phyloP scores from a whole-genome alignment of 1,139 yeast genomes.

The Wickerhamomyces sp. region DNA sequence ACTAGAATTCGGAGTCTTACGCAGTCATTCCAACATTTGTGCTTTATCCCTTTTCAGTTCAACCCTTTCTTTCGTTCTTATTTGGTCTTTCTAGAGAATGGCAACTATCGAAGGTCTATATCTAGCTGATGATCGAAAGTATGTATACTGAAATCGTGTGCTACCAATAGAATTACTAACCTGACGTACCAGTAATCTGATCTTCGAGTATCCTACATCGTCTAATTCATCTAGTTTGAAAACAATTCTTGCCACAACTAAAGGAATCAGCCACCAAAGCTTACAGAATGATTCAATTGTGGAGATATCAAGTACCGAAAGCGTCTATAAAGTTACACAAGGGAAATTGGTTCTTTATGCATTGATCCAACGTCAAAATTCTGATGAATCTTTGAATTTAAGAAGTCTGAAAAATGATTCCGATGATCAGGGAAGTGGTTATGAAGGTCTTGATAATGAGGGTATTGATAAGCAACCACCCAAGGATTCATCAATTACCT shows the following conservation, averaged over 20 bases:
- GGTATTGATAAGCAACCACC: conserved; percentile 3
- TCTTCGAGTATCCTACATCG: conserved; percentile 53
- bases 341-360: conserved; percentile 16
- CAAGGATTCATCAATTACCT: conserved; percentile 3
- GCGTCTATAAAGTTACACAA: conserved; percentile 13
- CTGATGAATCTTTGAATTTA: conserved; percentile 20
- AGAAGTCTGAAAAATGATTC: conserved; percentile 21
- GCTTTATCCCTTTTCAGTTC: too few relatives aligned
- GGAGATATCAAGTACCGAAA: conserved; percentile 17
- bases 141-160: conserved; percentile 15
- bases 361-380: conserved; percentile 16
- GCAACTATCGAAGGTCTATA: conserved; percentile 57
- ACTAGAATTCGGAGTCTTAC: too few relatives aligned
- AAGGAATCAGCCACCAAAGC: conserved; percentile 27
- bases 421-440: conserved; percentile 27
- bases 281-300: conserved; percentile 20
- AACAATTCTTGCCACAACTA: conserved; percentile 33
- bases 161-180: conserved; percentile 5
- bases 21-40: too few relatives aligned
- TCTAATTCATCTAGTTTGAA: conserved; percentile 48
- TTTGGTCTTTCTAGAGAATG: conserved; percentile 24
- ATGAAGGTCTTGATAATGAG: conserved; percentile 16
- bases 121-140: conserved; percentile 54
- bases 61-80: not conserved
- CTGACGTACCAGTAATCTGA: conserved; percentile 32